Evolutionary conservation across 768 basidiomycete genomes (phyloP), one percentile per base, ranked within the genome.

Genomic region (Filobasidium floriforme): DNA sequence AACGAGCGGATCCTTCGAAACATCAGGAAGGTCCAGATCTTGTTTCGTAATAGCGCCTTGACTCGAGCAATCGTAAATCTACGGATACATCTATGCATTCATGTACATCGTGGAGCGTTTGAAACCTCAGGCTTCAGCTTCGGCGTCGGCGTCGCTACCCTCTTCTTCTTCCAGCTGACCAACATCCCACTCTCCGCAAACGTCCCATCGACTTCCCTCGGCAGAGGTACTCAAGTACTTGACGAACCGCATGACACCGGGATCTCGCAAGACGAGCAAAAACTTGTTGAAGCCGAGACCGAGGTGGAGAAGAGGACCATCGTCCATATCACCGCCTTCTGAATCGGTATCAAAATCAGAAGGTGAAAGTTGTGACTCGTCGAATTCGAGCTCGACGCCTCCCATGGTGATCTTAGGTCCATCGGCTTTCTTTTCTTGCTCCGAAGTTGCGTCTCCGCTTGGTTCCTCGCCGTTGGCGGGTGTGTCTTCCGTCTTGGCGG

Each of bases 181-280:
- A 11, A 96, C 87, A 73, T 92, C 90, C 76, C 88, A 97, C 80
- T 98, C 94, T 3, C 87, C 88, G 69, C 87, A 90, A 12, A 97
- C 80, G 76, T 98, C 94, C 92, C 92, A 98, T 62, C 94, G 82
- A 32, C 90, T 92, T 10, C 92, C 90, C 61, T 87, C 85, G 0
- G 94, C 94, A 0, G 87, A 86, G 18, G 89, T 90, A 29, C 89
- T 89, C 22, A 97, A 85, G 73, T 98, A 98, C 77, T 97, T 98
- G 69, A 93, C 90, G 76, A 97, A 98, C 49, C 85, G 85, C 86
- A 98, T 87, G 57, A 98, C 92, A 22, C 89, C 85, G 73, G 92
- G 89, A 77, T 98, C 94, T 18, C 94, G 84, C 65, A 97, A 81
- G 26, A 97, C 93, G 43, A 98, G 82, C 32, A 93, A 81, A 10